phyloP scores from a whole-genome alignment of 1,284 basidiomycete species.

The Ceratobasidium sp. region DNA sequence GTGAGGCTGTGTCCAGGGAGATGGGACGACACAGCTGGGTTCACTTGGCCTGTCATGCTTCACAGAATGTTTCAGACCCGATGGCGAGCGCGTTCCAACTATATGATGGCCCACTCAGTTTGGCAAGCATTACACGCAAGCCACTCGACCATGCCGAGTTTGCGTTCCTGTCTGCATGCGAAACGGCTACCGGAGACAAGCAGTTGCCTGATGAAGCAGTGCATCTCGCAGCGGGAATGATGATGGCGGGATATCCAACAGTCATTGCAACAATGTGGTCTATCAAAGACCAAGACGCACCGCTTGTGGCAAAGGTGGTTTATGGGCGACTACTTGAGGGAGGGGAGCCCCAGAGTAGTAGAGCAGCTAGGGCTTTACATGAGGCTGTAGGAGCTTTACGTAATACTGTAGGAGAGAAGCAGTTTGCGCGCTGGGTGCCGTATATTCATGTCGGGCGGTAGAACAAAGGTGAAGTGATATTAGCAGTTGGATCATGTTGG shows the following conservation, averaged over 20 bases:
- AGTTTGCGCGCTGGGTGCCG: conserved; percentile 2
- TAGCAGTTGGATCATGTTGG: no score
- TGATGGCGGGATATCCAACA: not conserved
- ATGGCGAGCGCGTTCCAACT: conserved; percentile 15
- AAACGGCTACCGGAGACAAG: conserved; percentile 1
- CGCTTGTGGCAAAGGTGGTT: not conserved
- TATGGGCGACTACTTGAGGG: not conserved
- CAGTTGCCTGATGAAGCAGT: not conserved
- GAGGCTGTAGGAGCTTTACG: conserved; percentile 2
- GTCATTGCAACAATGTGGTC: conserved; percentile 15
- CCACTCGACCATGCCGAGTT: not conserved
- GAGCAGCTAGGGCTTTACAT: conserved; percentile 1
- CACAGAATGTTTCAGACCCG: not conserved
- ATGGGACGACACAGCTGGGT: not conserved
- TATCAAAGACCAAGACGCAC: not conserved
- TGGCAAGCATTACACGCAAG: conserved; percentile 1
- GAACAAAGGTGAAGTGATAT: no score
- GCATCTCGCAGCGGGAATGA: conserved; percentile 9
- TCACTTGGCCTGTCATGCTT: conserved; percentile 6
- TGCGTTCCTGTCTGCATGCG: no score
- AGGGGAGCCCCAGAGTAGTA: not conserved
- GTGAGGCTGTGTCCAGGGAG: not conserved
- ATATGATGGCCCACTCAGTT: not conserved
- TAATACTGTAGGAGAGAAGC: not conserved
- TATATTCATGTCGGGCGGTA: conserved; percentile 1